These are phyloP conservation scores for Suhomyces yuchorum DNA, from an alignment of 1,139 yeast species.

Conservation along the genomic window DNA sequence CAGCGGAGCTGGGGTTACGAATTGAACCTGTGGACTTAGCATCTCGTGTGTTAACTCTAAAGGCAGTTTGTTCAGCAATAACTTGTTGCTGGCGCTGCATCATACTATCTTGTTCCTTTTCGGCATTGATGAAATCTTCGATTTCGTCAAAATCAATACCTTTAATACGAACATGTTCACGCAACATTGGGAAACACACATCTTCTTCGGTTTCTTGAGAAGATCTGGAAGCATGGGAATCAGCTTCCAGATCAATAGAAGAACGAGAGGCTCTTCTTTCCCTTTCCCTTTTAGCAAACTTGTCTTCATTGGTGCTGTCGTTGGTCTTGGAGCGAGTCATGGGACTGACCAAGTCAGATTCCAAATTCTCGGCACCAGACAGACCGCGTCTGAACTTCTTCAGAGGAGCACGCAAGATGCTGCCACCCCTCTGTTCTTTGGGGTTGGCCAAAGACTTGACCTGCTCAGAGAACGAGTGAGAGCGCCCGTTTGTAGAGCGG, in stretches of 20 bases:
- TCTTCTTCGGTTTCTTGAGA: slow-evolving; percentile 93
- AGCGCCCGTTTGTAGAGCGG: slow-evolving; percentile 26
- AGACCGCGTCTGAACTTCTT: slow-evolving; percentile 21
- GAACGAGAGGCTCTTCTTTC: slow-evolving; percentile 35
- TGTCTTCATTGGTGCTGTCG: slow-evolving; percentile 30
- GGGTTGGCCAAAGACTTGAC: slow-evolving; percentile 17
- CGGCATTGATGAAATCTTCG: slow-evolving; percentile 70
- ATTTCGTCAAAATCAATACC: slow-evolving; percentile 81
- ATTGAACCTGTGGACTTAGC: slow-evolving; percentile 27
- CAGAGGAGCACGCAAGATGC: slow-evolving; percentile 7
- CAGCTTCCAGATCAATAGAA: slow-evolving; percentile 61
- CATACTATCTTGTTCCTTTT: slow-evolving; percentile 32
- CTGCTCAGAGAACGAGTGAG: slow-evolving; percentile 34
- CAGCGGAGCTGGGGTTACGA: slow-evolving; percentile 40
- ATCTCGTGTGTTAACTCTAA: slow-evolving; percentile 24
- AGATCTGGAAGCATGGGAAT: slow-evolving; percentile 70
- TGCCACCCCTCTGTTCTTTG: slow-evolving; percentile 11
- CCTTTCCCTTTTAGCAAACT: slow-evolving; percentile 8
- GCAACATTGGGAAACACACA: slow-evolving; percentile 93
- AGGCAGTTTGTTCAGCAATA: slow-evolving; percentile 34
- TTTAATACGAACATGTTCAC: slow-evolving; percentile 66
- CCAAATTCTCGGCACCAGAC: slow-evolving; percentile 17
- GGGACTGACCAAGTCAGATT: slow-evolving; percentile 33
- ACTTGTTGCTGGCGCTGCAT: slow-evolving; percentile 35
- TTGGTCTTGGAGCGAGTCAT: slow-evolving; percentile 37